Evolutionary conservation across 176 grass and related monocot genomes (phyloP), one percentile per base, ranked within the genome.

Genomic region (Aechmea fasciata): DNA sequence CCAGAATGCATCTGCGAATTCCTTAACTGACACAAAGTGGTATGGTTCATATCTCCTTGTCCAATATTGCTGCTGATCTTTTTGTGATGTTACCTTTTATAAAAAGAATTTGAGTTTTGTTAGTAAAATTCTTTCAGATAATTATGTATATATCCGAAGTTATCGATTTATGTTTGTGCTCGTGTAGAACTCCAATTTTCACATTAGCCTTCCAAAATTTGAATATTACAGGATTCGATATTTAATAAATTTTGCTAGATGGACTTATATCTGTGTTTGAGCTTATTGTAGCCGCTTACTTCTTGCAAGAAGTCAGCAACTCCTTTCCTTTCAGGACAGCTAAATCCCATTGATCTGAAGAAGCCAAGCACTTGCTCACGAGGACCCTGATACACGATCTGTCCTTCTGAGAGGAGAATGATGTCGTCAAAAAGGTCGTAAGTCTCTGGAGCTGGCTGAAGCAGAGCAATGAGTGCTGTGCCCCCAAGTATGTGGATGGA

Each of bases 61-160:
- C 93, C 93, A 96, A 15, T 92, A 96, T 63, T 96, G 93, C 23
- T 75, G 80, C 57, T 96, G 93, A 77, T 96, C 93, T 80, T 96
- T 96, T 80, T 70, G 89, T 29, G 93, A 96, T 19, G 89, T 92
- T 20, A 96, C 93, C 93, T 96, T 67, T 17, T 41, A 14, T 5
- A 11, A 71, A 15, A 6, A 49, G 54, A 26, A 18, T 50, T 3
- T 22, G 67, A 69, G 11, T 23, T 22, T 7, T 41, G 33, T 41
- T 41, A 41, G 33, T 41, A 41, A 41, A 41, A 41, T 41, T 5
- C 33, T 41, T 41, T 41, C 33, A 7, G 33, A 41, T 41, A 41
- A 41, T 41, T 41, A 41, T 41, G 33, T 41, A 41, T 41, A 41
- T 41, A 33, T 33, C 29, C 3, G 29, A 33, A 33, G 29, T 33